Percentiles rank a stretch among this genome's conserved stretches.
phyloP scores from a whole-genome alignment of 805 yeast species.

The Wickerhamiella brachini region DNA sequence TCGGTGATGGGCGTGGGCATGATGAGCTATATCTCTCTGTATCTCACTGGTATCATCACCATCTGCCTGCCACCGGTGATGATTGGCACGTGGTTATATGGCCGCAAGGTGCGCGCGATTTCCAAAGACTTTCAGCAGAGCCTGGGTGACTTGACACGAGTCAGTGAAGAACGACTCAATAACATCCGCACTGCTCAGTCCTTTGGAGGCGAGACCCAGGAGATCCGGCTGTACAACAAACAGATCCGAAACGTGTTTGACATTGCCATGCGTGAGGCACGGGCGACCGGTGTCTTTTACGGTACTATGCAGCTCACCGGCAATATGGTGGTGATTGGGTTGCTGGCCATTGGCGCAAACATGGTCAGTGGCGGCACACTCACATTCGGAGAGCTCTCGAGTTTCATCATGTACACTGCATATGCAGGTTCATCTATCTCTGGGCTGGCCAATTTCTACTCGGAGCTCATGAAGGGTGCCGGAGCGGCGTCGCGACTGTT shows the following conservation, averaged over 20 bases:
- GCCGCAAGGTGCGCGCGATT: constrained; percentile 58
- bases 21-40: constrained; percentile 81
- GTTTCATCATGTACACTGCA: constrained; percentile 90
- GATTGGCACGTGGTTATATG: constrained; percentile 67
- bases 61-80: constrained; percentile 73
- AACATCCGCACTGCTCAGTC: constrained; percentile 81
- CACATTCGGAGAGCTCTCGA: constrained; percentile 77
- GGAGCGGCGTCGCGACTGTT: constrained; percentile 90
- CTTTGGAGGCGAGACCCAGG: constrained; percentile 72
- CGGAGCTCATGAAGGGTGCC: constrained; percentile 92
- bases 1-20: constrained; percentile 78
- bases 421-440: constrained; percentile 88
- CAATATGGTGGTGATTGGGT: constrained; percentile 60
- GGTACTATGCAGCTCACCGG: constrained; percentile 78
- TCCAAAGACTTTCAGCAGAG: constrained; percentile 71
- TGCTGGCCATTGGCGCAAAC: constrained; percentile 66
- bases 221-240: constrained; percentile 58
- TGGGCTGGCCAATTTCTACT: constrained; percentile 80
- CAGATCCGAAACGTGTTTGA: constrained; percentile 53
- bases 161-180: constrained; percentile 79
- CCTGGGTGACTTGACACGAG: constrained; percentile 75
- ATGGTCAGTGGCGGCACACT: constrained; percentile 67
- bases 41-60: constrained; percentile 70
- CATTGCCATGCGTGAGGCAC: constrained; percentile 69
- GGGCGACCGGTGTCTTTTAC: constrained; percentile 58